A percentile compares a stretch with the other conserved stretches of the same genome.
These are phyloP conservation scores for Oenanthe sinensis DNA, from an alignment of 129 eudicot genomes.

Conservation along the genomic window DNA sequence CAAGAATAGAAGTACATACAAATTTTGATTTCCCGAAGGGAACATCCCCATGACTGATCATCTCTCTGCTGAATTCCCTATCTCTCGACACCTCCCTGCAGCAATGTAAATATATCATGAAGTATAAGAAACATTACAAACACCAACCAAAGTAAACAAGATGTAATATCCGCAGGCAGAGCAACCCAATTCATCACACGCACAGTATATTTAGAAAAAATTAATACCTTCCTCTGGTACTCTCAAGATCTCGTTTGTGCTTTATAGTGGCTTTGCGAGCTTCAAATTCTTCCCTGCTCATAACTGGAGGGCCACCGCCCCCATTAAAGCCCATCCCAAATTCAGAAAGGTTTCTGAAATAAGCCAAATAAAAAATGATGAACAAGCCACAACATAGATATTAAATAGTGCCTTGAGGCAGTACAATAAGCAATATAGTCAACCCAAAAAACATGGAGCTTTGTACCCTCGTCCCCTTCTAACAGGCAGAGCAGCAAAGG, in stretches of 20 bases:
- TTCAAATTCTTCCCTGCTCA: slow-evolving; percentile 88
- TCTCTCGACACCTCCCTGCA: slow-evolving; percentile 60
- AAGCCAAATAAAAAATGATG: not conserved
- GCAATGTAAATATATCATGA: slow-evolving; percentile 11
- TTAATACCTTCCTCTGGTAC: slow-evolving; percentile 51
- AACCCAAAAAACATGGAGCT: not conserved
- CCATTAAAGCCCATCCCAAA: slow-evolving; percentile 66
- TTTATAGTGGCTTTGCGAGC: slow-evolving; percentile 74
- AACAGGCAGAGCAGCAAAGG: slow-evolving; percentile 17
- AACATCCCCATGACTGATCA: slow-evolving; percentile 42
- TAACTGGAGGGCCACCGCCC: slow-evolving; percentile 42
- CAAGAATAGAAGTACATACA: slow-evolving; percentile 38
- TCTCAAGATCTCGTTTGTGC: slow-evolving; percentile 74
- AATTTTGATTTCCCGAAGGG: slow-evolving; percentile 53
- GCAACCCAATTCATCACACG: not conserved
- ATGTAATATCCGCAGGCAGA: not conserved
- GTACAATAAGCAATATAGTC: not conserved
- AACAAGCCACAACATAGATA: not conserved
- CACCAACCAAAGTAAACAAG: not conserved
- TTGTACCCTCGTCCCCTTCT: not conserved
- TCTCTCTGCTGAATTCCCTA: slow-evolving; percentile 57
- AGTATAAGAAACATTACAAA: not conserved
- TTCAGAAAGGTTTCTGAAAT: slow-evolving; percentile 75
- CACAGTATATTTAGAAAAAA: not conserved
- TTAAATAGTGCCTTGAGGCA: not conserved